Conservation (phyloP, 2,329 filamentous ascomycete genomes). For the Xylariaceae sp. region DNA sequence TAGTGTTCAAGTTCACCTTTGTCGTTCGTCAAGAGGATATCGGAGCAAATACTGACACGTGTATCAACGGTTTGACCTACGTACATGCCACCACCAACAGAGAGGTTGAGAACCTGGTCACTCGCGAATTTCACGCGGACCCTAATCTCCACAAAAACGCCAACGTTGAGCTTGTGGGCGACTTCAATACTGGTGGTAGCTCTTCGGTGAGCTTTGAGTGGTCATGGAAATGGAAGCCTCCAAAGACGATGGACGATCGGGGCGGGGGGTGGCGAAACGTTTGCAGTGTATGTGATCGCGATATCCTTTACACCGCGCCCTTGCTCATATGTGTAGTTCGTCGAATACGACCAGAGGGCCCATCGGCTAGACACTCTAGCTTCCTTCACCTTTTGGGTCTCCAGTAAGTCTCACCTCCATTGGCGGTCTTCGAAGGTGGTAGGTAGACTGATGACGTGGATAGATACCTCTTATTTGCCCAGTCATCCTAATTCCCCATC, state of each 20-base stretch:
- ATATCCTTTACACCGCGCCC: constrained; percentile 1
- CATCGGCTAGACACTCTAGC: constrained; percentile 85
- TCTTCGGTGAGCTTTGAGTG: constrained; percentile 86
- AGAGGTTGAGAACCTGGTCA: constrained; percentile 91
- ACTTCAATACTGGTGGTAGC: constrained; percentile 79
- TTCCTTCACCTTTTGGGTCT: constrained; percentile 92
- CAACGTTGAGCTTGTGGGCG: constrained; percentile 92
- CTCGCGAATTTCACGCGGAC: constrained; percentile 92
- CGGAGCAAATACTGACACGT: constrained; percentile 59
- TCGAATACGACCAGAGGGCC: constrained; percentile 92
- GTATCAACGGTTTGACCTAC: constrained; percentile 85
- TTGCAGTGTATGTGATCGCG: constrained; percentile 64
- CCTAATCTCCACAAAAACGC: constrained; percentile 96
- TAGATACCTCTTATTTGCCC: constrained; percentile 39
- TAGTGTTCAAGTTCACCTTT: constrained; percentile 91
- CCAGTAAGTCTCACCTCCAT: constrained; percentile 60
- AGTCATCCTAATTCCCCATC: constrained; percentile 64
- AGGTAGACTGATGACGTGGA: constrained; percentile 14
- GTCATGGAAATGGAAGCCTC: constrained; percentile 96
- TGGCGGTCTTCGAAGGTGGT: not conserved
- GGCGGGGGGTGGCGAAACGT: constrained; percentile 93
- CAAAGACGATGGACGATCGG: constrained; percentile 73
- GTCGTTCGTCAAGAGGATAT: constrained; percentile 61
- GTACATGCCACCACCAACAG: constrained; percentile 80
- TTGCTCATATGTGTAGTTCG: constrained; percentile 57